phyloP scores from a whole-genome alignment of 1,284 basidiomycete species.

The Entoloma clypeatum region DNA sequence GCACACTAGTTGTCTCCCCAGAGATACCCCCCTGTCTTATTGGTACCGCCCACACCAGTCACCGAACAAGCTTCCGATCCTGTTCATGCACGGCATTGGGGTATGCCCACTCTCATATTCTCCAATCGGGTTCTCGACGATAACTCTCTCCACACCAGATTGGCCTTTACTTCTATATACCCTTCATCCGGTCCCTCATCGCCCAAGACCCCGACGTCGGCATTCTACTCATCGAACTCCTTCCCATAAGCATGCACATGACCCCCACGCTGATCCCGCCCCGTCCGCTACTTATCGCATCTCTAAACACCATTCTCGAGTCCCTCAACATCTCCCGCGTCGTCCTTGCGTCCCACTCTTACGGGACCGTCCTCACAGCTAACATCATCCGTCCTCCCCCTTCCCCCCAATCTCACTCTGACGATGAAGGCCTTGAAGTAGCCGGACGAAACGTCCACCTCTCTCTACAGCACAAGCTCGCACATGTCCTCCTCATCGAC shows the following conservation, averaged over 20 bases:
- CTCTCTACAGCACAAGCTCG: constrained; percentile 27
- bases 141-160: constrained; percentile 37
- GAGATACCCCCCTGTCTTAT: constrained; percentile 42
- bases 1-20: constrained; percentile 31
- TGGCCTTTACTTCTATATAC: constrained; percentile 53
- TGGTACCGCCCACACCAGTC: constrained; percentile 61
- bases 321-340: constrained; percentile 38
- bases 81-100: constrained; percentile 66
- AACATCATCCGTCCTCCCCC: constrained; percentile 40
- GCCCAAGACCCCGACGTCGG: constrained; percentile 42
- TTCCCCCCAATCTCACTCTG: constrained; percentile 8
- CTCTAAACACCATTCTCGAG: constrained; percentile 39
- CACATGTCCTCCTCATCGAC: constrained; percentile 49
- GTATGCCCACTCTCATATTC: constrained; percentile 34
- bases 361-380: constrained; percentile 55
- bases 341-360: constrained; percentile 55
- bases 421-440: constrained; percentile 17
- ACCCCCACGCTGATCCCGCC: constrained; percentile 41
- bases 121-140: neutral
- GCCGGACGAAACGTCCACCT: constrained; percentile 16
- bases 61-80: constrained; percentile 42
- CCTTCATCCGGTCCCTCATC: constrained; percentile 45
- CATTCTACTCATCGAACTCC: constrained; percentile 55
- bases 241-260: constrained; percentile 59
- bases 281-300: constrained; percentile 34